Percentiles rank a stretch among this genome's conserved stretches.
Evolutionary conservation across 2,329 filamentous ascomycete species (phyloP).

Genomic region (Rosellinia necatrix): DNA sequence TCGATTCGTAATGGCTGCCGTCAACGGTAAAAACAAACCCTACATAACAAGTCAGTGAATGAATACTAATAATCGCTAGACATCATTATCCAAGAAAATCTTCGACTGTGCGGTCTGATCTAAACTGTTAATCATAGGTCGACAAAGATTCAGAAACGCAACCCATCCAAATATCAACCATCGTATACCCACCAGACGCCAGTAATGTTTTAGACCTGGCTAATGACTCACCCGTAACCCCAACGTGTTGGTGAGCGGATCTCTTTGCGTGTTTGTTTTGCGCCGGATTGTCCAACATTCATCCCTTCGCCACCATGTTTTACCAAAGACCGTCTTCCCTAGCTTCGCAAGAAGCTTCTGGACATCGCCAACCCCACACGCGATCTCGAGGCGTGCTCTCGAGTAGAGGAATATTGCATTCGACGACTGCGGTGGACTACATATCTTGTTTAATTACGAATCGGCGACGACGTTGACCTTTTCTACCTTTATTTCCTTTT

Average conservation of each 20-base stretch:
- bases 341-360: slow-evolving; percentile 31
- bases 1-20: slow-evolving; percentile 98
- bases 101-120: slow-evolving; percentile 95
- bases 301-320: slow-evolving; percentile 32
- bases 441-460: slow-evolving; percentile 60
- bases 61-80: slow-evolving; percentile 63
- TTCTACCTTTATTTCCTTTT: slow-evolving; percentile 37
- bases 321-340: slow-evolving; percentile 30
- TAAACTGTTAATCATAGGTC: slow-evolving; percentile 53
- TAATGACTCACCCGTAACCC: slow-evolving; percentile 40
- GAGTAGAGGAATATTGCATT: slow-evolving; percentile 37
- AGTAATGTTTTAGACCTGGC: slow-evolving; percentile 42
- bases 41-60: neutral
- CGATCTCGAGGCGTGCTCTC: slow-evolving; percentile 32
- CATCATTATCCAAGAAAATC: slow-evolving; percentile 99
- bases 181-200: slow-evolving; percentile 36
- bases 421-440: slow-evolving; percentile 47
- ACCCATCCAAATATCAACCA: slow-evolving; percentile 33
- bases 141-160: slow-evolving; percentile 16
- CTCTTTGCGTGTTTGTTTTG: slow-evolving; percentile 40
- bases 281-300: slow-evolving; percentile 32
- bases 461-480: slow-evolving; percentile 39
- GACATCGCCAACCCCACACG: slow-evolving; percentile 31
- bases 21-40: slow-evolving; percentile 75
- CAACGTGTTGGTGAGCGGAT: slow-evolving; percentile 37